Evolutionary conservation across 2,329 filamentous ascomycete species (phyloP).

Genomic region (Fusarium coffeatum): DNA sequence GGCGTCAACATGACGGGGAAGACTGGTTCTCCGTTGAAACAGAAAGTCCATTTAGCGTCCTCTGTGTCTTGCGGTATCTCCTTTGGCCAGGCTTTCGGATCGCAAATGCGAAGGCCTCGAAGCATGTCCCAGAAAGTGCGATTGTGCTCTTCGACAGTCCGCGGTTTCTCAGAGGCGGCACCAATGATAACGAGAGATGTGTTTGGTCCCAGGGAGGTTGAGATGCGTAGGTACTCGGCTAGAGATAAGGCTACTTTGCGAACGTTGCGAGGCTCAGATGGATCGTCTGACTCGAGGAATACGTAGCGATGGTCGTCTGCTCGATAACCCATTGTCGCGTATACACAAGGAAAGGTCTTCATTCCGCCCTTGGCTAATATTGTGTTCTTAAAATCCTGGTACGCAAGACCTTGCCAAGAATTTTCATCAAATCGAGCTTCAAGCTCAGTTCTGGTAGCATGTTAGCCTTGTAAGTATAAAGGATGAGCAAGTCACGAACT

Average conservation of each 20-base stretch:
- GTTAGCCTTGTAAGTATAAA: not conserved
- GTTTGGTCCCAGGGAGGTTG: not conserved
- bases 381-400: not conserved
- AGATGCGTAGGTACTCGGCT: not conserved
- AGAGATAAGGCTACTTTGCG: conserved; percentile 6
- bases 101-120: conserved; percentile 4
- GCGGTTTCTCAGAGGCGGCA: not conserved
- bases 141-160: conserved; percentile 1
- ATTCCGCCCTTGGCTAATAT: not conserved
- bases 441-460: not conserved
- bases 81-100: not conserved
- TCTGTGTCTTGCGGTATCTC: conserved; percentile 3
- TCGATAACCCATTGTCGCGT: conserved; percentile 4
- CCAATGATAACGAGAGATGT: conserved; percentile 1
- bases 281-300: conserved; percentile 7
- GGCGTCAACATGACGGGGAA: conserved; percentile 14
- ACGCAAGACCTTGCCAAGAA: conserved; percentile 8
- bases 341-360: conserved; percentile 6
- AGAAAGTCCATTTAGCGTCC: conserved; percentile 4
- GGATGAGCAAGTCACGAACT: not conserved
- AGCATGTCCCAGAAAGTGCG: conserved; percentile 12
- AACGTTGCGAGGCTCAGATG: not conserved
- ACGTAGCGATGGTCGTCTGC: conserved; percentile 1
- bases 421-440: not conserved
- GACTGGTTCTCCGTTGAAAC: not conserved